Conservation (phyloP, 495 filamentous ascomycete species). For the Penicillium silybi region DNA sequence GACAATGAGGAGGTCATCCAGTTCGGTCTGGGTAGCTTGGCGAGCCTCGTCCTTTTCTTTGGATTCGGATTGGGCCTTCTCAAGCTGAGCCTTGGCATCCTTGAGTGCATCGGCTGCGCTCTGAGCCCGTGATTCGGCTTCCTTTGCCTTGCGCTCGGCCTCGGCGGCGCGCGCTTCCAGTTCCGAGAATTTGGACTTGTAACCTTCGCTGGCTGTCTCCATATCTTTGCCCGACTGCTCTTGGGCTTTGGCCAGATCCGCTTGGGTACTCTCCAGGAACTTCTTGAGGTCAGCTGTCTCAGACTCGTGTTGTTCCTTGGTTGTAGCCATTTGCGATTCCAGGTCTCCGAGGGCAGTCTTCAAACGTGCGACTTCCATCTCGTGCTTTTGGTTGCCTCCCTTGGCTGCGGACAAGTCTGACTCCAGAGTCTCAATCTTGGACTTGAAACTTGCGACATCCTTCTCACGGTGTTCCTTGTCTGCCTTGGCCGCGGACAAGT, state of each 20-base stretch:
- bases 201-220: conserved; percentile 54
- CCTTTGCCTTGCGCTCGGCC: conserved; percentile 35
- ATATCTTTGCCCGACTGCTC: conserved; percentile 51
- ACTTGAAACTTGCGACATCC: conserved; percentile 52
- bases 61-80: conserved; percentile 24
- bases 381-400: conserved; percentile 43
- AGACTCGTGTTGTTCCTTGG: conserved; percentile 49
- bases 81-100: conserved; percentile 18
- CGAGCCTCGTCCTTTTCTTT: conserved; percentile 62
- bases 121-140: conserved; percentile 47
- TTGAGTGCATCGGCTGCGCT: conserved; percentile 21
- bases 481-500: conserved; percentile 46
- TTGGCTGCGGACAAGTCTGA: conserved; percentile 38
- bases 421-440: conserved; percentile 51
- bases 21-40: conserved; percentile 60
- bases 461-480: conserved; percentile 49
- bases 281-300: conserved; percentile 57
- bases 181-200: conserved; percentile 43
- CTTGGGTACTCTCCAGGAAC: conserved; percentile 50
- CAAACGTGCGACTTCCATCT: conserved; percentile 53
- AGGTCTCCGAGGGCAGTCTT: conserved; percentile 50
- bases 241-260: conserved; percentile 55
- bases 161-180: conserved; percentile 45
- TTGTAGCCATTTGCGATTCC: conserved; percentile 46
- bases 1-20: conserved; percentile 83